A percentile compares a stretch with the other conserved stretches of the same genome.
These are phyloP conservation scores for Gossypioides kirkii DNA, from an alignment of 345 rosid genomes.

Conservation along the genomic window DNA sequence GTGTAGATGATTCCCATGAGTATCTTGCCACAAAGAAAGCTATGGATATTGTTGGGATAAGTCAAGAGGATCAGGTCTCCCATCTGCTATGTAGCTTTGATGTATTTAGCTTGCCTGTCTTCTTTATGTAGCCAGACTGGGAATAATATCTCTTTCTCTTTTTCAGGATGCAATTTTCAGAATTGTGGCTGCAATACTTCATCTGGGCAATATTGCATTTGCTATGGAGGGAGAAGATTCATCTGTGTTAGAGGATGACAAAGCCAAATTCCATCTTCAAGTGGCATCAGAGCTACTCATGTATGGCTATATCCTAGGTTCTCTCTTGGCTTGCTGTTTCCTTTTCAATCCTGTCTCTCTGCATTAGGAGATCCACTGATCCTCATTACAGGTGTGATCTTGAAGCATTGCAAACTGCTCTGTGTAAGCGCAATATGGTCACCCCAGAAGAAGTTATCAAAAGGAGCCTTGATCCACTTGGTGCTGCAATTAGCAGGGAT, in stretches of 20 bases:
- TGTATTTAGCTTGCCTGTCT: conserved; percentile 7
- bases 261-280: conserved; percentile 67
- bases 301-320: conserved; percentile 31
- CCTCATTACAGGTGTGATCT: conserved; percentile 64
- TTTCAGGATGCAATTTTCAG: conserved; percentile 76
- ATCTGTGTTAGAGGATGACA: conserved; percentile 53
- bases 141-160: conserved; percentile 10
- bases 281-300: conserved; percentile 77
- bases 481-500: conserved; percentile 78
- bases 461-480: conserved; percentile 70
- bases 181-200: conserved; percentile 86
- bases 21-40: conserved; percentile 82
- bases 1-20: conserved; percentile 62
- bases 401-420: conserved; percentile 58
- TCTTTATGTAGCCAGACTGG: conserved; percentile 5
- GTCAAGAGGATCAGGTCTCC: conserved; percentile 67
- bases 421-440: conserved; percentile 74
- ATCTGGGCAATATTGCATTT: conserved; percentile 80
- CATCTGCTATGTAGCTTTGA: conserved; percentile 8
- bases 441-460: conserved; percentile 82
- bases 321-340: conserved; percentile 11
- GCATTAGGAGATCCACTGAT: not conserved
- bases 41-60: conserved; percentile 85
- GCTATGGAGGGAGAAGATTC: conserved; percentile 60
- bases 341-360: conserved; percentile 8